Percentiles rank a stretch among this genome's conserved stretches.
Evolutionary conservation across 495 filamentous ascomycete species (phyloP).

Genomic region (Aspergillus steynii): DNA sequence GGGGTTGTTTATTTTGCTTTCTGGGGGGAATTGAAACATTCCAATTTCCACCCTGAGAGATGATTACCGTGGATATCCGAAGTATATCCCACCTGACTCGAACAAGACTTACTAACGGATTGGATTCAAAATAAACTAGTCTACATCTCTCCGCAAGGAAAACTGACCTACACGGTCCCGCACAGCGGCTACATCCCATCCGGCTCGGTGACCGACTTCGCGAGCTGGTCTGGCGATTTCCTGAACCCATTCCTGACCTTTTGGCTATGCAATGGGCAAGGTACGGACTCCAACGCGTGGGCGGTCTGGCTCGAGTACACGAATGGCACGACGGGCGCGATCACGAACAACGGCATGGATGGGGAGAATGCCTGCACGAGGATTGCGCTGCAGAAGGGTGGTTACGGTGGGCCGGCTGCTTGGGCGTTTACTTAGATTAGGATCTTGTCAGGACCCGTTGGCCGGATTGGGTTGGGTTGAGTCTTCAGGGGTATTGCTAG

Average conservation of each 20-base stretch:
- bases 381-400: background rate
- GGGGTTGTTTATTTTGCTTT: background rate
- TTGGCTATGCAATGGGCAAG: background rate
- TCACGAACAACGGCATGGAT: slow-evolving; percentile 1
- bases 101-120: background rate
- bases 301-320: slow-evolving; percentile 4
- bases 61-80: too few species aligned
- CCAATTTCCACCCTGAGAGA: too few species aligned
- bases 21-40: too few species aligned
- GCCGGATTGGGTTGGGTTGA: too few species aligned
- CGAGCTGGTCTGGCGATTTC: background rate
- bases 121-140: slow-evolving; percentile 2
- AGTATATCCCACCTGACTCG: too few species aligned
- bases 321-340: slow-evolving; percentile 7
- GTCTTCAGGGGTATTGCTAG: too few species aligned
- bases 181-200: slow-evolving; percentile 2
- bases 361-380: background rate
- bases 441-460: too few species aligned
- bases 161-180: slow-evolving; percentile 5
- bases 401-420: background rate
- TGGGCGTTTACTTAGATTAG: background rate
- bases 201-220: slow-evolving; percentile 4
- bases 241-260: slow-evolving; percentile 8
- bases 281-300: background rate
- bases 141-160: slow-evolving; percentile 4